Evolutionary conservation across 768 basidiomycete species (phyloP).

Genomic region (Psilocybe cubensis): DNA sequence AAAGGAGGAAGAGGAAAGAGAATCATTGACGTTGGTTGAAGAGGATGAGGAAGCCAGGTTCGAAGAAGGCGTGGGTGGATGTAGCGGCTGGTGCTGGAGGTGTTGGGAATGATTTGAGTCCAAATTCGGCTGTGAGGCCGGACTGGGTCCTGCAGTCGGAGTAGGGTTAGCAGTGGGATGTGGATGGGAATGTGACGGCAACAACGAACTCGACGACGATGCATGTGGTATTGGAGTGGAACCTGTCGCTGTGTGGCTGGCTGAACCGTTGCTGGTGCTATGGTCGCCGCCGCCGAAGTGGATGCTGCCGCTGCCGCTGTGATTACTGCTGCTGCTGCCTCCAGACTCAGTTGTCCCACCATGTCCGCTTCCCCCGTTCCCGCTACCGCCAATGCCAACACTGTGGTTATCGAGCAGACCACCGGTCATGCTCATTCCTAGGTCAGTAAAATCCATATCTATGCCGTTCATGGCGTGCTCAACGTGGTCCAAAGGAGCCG

Average conservation of each 20-base stretch:
- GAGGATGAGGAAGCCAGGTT: constrained; percentile 19
- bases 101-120: constrained; percentile 1
- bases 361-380: neutral
- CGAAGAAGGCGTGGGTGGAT: neutral
- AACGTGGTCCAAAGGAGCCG: neutral
- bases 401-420: neutral
- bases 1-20: neutral
- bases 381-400: neutral
- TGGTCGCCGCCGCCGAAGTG: neutral
- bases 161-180: neutral
- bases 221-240: neutral
- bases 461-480: neutral
- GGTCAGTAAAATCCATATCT: neutral
- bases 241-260: too few relatives aligned
- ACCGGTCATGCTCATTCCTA: constrained; percentile 1
- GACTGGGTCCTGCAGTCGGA: neutral
- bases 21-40: constrained; percentile 2
- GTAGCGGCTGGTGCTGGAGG: neutral
- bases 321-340: too few relatives aligned
- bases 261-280: too few relatives aligned
- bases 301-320: too few relatives aligned
- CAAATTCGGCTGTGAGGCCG: constrained; percentile 6
- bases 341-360: too few relatives aligned
- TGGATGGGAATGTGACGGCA: neutral
- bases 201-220: neutral